Percentiles rank a stretch among this genome's conserved stretches.
Conservation (phyloP, 2,329 filamentous ascomycete genomes). For the Ascochyta fabae region DNA sequence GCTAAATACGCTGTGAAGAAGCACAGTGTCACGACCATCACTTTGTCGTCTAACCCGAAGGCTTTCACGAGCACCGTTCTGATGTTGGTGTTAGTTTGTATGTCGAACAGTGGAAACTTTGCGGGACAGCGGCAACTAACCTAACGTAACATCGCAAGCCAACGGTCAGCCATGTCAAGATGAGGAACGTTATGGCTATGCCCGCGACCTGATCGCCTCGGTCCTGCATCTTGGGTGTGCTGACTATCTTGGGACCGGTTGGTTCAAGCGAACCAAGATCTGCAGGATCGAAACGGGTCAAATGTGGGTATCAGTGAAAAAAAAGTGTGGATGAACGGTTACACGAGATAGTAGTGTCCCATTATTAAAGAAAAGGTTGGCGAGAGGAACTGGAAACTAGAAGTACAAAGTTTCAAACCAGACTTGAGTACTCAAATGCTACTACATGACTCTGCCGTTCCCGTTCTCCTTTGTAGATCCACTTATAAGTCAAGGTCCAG, state of each 20-base stretch:
- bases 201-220: slow-evolving; percentile 35
- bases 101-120: slow-evolving; percentile 2
- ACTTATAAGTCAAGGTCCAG: slow-evolving; percentile 2
- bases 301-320: background rate
- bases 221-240: slow-evolving; percentile 29
- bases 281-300: background rate
- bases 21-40: slow-evolving; percentile 48
- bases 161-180: slow-evolving; percentile 49
- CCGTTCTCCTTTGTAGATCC: slow-evolving; percentile 14
- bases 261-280: slow-evolving; percentile 3
- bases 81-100: slow-evolving; percentile 8
- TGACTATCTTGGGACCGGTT: background rate
- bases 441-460: slow-evolving; percentile 14
- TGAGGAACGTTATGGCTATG: slow-evolving; percentile 46
- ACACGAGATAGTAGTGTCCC: background rate
- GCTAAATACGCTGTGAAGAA: slow-evolving; percentile 45
- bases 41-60: slow-evolving; percentile 51
- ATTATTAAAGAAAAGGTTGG: background rate
- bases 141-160: slow-evolving; percentile 48
- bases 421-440: slow-evolving; percentile 4
- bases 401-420: slow-evolving; percentile 7
- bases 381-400: slow-evolving; percentile 8
- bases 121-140: slow-evolving; percentile 18
- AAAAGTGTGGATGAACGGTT: background rate
- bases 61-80: slow-evolving; percentile 44